phyloP scores from a whole-genome alignment of 2,329 filamentous ascomycete species.

The Aureobasidium sp. region DNA sequence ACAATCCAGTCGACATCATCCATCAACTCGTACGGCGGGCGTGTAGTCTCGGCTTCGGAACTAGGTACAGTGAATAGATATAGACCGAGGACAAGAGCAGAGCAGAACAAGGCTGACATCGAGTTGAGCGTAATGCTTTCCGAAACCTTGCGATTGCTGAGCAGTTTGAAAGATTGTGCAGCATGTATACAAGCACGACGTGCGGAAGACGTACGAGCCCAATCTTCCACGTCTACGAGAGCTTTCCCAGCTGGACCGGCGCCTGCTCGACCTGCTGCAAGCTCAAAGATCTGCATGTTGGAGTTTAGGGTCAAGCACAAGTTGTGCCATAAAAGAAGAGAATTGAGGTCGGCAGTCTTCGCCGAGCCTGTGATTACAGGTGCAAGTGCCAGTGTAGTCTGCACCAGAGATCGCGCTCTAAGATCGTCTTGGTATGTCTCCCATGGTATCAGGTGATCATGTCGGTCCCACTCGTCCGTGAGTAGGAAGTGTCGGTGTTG shows the following conservation, averaged over 20 bases:
- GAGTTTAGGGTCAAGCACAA: constrained; percentile 44
- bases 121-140: constrained; percentile 45
- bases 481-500: constrained; percentile 16
- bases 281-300: constrained; percentile 44
- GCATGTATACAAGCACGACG: constrained; percentile 44
- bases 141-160: constrained; percentile 43
- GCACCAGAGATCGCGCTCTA: constrained; percentile 33
- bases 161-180: constrained; percentile 43
- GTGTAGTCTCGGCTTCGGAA: constrained; percentile 20
- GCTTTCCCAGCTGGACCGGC: constrained; percentile 39
- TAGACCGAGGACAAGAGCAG: constrained; percentile 42
- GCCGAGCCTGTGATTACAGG: constrained; percentile 35
- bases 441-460: constrained; percentile 19
- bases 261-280: constrained; percentile 43
- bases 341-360: constrained; percentile 39
- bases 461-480: constrained; percentile 15
- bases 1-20: constrained; percentile 43
- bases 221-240: constrained; percentile 41
- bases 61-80: constrained; percentile 42
- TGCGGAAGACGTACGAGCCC: constrained; percentile 43
- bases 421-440: constrained; percentile 40
- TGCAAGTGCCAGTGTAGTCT: constrained; percentile 29
- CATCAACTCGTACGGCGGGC: constrained; percentile 38
- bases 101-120: constrained; percentile 41
- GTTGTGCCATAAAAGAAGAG: constrained; percentile 44